Conservation (phyloP, 2,329 filamentous ascomycete genomes). For the Hypoxylon sp. region DNA sequence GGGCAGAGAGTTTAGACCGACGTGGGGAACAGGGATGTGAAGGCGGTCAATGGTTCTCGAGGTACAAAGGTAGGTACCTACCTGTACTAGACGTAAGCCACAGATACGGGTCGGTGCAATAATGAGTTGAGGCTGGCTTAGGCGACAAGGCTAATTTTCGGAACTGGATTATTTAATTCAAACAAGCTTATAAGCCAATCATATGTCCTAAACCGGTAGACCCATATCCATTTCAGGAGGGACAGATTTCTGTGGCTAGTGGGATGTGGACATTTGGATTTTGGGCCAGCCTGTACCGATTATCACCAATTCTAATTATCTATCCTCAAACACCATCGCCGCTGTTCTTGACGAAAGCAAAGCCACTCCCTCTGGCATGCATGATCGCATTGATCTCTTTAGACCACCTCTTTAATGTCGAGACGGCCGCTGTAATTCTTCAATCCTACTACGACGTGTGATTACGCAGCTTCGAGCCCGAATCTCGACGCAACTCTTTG, state of each 20-base stretch:
- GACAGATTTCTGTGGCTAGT: constrained; percentile 51
- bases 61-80: background rate
- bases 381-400: constrained; percentile 46
- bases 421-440: constrained; percentile 32
- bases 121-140: constrained; percentile 20
- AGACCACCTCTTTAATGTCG: constrained; percentile 45
- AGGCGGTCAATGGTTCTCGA: constrained; percentile 19
- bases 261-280: constrained; percentile 39
- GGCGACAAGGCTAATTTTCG: constrained; percentile 34
- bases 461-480: constrained; percentile 27
- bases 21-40: constrained; percentile 39
- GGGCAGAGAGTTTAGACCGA: constrained; percentile 30
- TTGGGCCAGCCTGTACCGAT: constrained; percentile 39
- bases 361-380: constrained; percentile 47
- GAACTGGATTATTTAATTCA: constrained; percentile 39
- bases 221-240: constrained; percentile 49
- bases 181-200: constrained; percentile 28
- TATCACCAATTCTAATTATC: constrained; percentile 13
- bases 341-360: constrained; percentile 23
- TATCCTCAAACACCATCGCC: constrained; percentile 22
- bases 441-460: constrained; percentile 25
- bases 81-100: constrained; percentile 15
- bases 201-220: constrained; percentile 16
- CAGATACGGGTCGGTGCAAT: background rate
- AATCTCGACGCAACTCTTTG: constrained; percentile 26